Evolutionary conservation across 257 asterid species (phyloP).

Genomic region (Jacaranda copaia): DNA sequence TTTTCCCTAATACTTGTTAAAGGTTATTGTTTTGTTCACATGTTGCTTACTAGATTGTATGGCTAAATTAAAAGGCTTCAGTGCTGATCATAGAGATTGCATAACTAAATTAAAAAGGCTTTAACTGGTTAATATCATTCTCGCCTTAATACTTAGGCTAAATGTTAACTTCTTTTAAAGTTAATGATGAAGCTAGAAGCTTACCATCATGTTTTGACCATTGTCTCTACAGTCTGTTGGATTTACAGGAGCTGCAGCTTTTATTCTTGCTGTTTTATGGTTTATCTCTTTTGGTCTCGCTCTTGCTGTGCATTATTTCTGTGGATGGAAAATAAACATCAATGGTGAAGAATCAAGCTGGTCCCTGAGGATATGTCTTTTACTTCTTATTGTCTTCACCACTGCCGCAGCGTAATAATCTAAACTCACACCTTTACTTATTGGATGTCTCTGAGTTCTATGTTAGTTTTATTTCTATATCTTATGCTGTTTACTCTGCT

Average conservation of each 20-base stretch:
- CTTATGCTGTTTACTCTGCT: too few species aligned
- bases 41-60: too few species aligned
- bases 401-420: constrained; percentile 80
- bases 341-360: constrained; percentile 53
- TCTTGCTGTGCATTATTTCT: constrained; percentile 67
- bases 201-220: constrained; percentile 27
- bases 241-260: constrained; percentile 84
- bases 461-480: too few species aligned
- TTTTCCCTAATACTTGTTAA: background rate
- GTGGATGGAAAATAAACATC: constrained; percentile 82
- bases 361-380: constrained; percentile 70
- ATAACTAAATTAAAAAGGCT: too few species aligned
- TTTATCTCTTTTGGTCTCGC: constrained; percentile 87
- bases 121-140: too few species aligned
- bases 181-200: constrained; percentile 5
- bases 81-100: too few species aligned
- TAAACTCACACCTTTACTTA: constrained; percentile 28
- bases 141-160: background rate
- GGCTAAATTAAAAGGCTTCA: background rate
- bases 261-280: constrained; percentile 79
- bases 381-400: constrained; percentile 75
- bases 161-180: constrained; percentile 5
- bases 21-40: background rate
- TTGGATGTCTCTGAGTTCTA: background rate
- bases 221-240: constrained; percentile 81